Evolutionary conservation across 139 green algal genomes (phyloP), one percentile per base, ranked within the genome.

Genomic region (Marvania coccoides): DNA sequence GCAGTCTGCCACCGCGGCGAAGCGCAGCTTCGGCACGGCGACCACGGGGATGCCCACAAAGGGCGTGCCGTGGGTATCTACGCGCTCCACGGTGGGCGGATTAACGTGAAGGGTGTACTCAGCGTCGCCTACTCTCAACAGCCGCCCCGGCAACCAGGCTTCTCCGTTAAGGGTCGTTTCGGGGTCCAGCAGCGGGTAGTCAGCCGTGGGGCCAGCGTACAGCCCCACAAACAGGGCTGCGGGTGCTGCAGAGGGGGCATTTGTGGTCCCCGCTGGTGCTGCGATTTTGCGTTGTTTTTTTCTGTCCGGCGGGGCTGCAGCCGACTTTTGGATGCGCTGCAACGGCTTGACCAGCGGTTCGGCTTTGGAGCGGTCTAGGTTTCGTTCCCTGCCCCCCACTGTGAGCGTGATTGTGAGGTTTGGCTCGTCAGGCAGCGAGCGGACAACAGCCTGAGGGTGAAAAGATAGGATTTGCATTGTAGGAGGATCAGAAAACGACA

Each of bases 341-440:
- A 91, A 53, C 3, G 83, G 73, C 64, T 89, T 89, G 30, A 86
- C 79, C 3, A 93, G 75, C 1, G 72, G 59, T 72, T 93, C 86
- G 37, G 74, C 70, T 31, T 78, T 75, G 23, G 85, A 75, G 71
- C 86, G 69, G 39, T 90, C 76, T 36, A 92, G 61, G 60, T 87
- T 83, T 14, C 81, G 65, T 33, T 75, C 56, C 48, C 78, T 73
- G 24, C 80, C 74, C 3, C 40, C 82, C 53, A 92, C 54, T 15
- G 31, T 73, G 3, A 87, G 26, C 0, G 48, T 73, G 28, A 85
- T 85, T 2, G 51, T 77, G 26, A 90, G 28, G 19, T 74, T 77
- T 46, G 71, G 59, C 9, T 71, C 70, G 0, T 47, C 63, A 1
- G 79, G 72, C 12, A 78, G 19, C 0, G 39, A 63, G 8, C 61